Evolutionary conservation across 2,329 filamentous ascomycete genomes (phyloP).

Genomic region (Fusarium udum): DNA sequence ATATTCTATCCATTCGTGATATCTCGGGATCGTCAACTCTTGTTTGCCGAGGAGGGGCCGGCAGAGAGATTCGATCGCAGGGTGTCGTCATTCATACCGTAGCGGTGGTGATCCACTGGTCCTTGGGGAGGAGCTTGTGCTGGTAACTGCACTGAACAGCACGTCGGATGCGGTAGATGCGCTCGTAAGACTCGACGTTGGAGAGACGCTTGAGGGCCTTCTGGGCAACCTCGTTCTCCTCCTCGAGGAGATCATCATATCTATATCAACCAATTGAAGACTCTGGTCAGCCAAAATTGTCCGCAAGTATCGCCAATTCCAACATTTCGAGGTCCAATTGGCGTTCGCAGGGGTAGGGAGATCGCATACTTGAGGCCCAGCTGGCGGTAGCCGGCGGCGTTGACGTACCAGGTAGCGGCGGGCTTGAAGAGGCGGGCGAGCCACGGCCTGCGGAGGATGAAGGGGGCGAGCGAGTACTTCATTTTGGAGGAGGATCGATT

Average conservation of each 20-base stretch:
- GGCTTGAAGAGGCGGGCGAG: conserved; percentile 80
- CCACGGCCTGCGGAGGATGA: conserved; percentile 86
- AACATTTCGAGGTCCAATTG: conserved; percentile 34
- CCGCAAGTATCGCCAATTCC: neutral
- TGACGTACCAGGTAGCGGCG: conserved; percentile 86
- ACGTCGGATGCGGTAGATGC: conserved; percentile 95
- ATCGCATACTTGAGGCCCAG: conserved; percentile 82
- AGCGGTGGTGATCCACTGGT: conserved; percentile 67
- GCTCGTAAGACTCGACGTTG: conserved; percentile 92
- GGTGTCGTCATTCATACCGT: conserved; percentile 51
- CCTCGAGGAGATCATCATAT: conserved; percentile 92
- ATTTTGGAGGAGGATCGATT: conserved; percentile 58
- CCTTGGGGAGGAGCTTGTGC: conserved; percentile 72
- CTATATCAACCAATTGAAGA: conserved; percentile 57
- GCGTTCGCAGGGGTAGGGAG: conserved; percentile 2
- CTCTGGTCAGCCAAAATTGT: conserved; percentile 37
- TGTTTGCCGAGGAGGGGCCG: conserved; percentile 31
- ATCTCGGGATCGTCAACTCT: conserved; percentile 28
- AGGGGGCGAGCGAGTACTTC: conserved; percentile 78
- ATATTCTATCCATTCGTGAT: conserved; percentile 4
- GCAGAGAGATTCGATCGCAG: neutral
- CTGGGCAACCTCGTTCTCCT: conserved; percentile 89
- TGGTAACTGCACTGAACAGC: conserved; percentile 80
- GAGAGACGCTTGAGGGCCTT: conserved; percentile 90
- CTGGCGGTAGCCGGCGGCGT: conserved; percentile 91